Conservation (phyloP, 805 yeast genomes). For the Candida sphagnicola region DNA sequence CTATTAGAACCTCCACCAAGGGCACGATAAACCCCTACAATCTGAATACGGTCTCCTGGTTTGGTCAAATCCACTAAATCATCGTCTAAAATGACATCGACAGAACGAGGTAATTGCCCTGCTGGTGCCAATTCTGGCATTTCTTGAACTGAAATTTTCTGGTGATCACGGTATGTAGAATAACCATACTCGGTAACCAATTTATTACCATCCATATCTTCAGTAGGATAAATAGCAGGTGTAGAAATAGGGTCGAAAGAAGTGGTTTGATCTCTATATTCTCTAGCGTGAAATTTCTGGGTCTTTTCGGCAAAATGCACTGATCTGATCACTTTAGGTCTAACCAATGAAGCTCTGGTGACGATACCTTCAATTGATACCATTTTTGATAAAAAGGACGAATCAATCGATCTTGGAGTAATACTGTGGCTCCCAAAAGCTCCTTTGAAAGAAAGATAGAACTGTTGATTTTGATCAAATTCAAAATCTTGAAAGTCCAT, state of each 20-base stretch:
- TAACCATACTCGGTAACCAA: constrained; percentile 89
- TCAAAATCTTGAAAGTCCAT: constrained; percentile 41
- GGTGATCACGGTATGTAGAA: constrained; percentile 91
- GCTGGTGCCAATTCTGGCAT: constrained; percentile 98
- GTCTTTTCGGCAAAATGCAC: constrained; percentile 90
- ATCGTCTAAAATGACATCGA: constrained; percentile 90
- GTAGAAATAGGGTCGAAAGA: constrained; percentile 81
- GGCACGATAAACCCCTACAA: constrained; percentile 91
- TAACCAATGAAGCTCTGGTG: constrained; percentile 85
- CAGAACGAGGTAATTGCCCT: constrained; percentile 91
- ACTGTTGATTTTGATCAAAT: constrained; percentile 58
- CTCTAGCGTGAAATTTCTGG: constrained; percentile 82
- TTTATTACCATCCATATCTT: constrained; percentile 87
- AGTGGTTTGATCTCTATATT: constrained; percentile 89
- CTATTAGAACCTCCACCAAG: constrained; percentile 67
- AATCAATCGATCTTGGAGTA: constrained; percentile 81
- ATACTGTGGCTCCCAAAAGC: constrained; percentile 86
- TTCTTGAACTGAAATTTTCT: constrained; percentile 89
- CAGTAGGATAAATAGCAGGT: constrained; percentile 86
- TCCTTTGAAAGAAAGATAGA: constrained; percentile 80
- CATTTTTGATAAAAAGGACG: constrained; percentile 73
- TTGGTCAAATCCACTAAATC: constrained; percentile 89
- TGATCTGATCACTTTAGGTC: constrained; percentile 88
- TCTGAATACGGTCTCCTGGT: constrained; percentile 94
- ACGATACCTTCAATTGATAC: constrained; percentile 93